Conservation (phyloP, 345 rosid species). For the Salix suchowensis region DNA sequence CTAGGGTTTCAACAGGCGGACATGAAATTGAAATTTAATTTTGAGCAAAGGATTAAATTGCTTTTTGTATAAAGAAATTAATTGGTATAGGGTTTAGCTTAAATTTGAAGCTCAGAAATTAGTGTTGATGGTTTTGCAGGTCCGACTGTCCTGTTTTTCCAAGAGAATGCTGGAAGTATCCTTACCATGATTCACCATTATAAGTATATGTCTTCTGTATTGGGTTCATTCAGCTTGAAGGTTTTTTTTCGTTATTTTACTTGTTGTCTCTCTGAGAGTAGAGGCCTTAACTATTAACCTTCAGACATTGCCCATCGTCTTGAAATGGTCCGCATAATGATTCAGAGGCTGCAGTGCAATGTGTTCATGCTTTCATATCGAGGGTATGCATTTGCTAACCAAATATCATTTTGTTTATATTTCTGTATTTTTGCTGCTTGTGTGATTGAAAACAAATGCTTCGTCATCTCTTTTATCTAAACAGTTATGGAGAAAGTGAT, state of each 20-base stretch:
- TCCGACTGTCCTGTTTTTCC: slow-evolving; percentile 93
- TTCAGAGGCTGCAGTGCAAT: slow-evolving; percentile 83
- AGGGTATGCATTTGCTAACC: slow-evolving; percentile 48
- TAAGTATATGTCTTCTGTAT: not conserved
- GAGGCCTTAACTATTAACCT: slow-evolving; percentile 47
- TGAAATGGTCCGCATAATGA: slow-evolving; percentile 88
- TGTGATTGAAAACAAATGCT: slow-evolving; percentile 18
- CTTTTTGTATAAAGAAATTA: too few species aligned
- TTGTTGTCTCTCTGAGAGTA: slow-evolving; percentile 3
- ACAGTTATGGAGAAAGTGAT: slow-evolving; percentile 92
- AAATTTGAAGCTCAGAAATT: not conserved
- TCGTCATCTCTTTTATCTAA: slow-evolving; percentile 12
- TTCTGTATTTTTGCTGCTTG: slow-evolving; percentile 13
- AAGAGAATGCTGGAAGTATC: slow-evolving; percentile 99
- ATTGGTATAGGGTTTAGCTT: not conserved
- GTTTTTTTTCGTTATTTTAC: slow-evolving; percentile 2
- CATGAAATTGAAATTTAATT: not conserved
- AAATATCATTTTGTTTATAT: not conserved
- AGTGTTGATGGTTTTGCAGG: slow-evolving; percentile 52
- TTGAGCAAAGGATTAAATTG: not conserved
- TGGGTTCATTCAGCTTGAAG: not conserved
- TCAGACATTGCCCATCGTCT: slow-evolving; percentile 96
- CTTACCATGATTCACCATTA: slow-evolving; percentile 19
- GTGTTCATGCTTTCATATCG: slow-evolving; percentile 99
- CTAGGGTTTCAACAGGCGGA: slow-evolving; percentile 24